Evolutionary conservation across 2,329 filamentous ascomycete species (phyloP), one percentile per base, ranked within the genome.

Genomic region (Byssothecium circinans): DNA sequence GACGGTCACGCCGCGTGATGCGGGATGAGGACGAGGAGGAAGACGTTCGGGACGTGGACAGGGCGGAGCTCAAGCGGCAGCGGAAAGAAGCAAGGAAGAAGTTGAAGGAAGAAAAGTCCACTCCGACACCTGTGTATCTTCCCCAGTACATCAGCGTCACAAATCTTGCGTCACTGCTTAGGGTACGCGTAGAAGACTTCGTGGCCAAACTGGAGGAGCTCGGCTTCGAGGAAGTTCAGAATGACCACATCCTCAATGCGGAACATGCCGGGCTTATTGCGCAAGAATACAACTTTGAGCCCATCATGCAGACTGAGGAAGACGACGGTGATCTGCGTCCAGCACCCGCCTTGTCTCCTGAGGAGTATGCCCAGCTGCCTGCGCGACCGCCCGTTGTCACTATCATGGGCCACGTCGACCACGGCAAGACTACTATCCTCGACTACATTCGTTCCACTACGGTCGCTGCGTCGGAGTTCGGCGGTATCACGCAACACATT

Each of bases 361-460:
- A 84, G 85, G 61, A 89, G 92, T 68, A 80, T 77, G 40, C 87
- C 0, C 60, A 71, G 12, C 72, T 96, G 7, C 90, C 91, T 2
- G 72, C 77, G 27, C 83, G 95, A 14, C 92, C 94, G 7, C 95
- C 94, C 0, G 90, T 99, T 29, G 91, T 99, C 32, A 97, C 95
- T 0, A 99, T 99, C 64, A 99, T 99, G 95, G 94, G 94, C 2
- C 94, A 99, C 57, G 94, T 99, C 60, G 95, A 99, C 68, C 94
- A 99, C 69, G 94, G 94, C 44, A 99, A 99, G 76, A 99, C 94
- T 0, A 99, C 95, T 0, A 85, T 99, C 34, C 78, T 99, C 8
- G 94, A 99, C 68, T 97, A 86, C 74, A 78, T 99, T 36, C 88
- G 94, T 30, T 95, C 96, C 61, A 94, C 91, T 1, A 96, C 91